phyloP scores from a whole-genome alignment of 345 rosid genomes.

The Excoecaria agallocha region DNA sequence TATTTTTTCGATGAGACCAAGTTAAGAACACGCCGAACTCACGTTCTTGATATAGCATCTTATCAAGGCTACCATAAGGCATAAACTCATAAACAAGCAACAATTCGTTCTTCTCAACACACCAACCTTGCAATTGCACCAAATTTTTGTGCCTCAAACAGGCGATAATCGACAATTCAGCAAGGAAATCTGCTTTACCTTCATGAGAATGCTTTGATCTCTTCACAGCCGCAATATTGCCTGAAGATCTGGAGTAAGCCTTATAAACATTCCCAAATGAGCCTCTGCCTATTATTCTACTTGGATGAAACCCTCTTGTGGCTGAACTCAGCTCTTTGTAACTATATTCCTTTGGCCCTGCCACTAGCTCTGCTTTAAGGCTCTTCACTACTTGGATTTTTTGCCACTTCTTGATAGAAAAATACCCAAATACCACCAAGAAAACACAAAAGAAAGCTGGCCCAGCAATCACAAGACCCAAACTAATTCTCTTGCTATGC shows the following conservation, averaged over 20 bases:
- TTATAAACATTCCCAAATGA: conserved; percentile 88
- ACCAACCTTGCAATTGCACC: too few species aligned
- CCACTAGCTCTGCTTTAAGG: conserved; percentile 60
- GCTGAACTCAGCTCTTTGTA: conserved; percentile 74
- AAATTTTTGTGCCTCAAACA: conserved; percentile 33
- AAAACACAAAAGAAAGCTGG: conserved; percentile 68
- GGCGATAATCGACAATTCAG: too few species aligned
- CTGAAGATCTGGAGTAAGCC: conserved; percentile 57
- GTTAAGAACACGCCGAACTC: too few species aligned
- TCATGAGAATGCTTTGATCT: conserved; percentile 62
- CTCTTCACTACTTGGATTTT: conserved; percentile 44
- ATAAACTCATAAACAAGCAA: too few species aligned
- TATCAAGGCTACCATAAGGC: too few species aligned
- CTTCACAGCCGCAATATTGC: conserved; percentile 71
- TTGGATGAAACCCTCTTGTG: conserved; percentile 78
- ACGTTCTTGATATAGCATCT: too few species aligned
- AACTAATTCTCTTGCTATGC: conserved; percentile 48
- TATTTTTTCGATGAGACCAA: too few species aligned
- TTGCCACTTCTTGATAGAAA: conserved; percentile 62
- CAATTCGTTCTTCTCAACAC: too few species aligned
- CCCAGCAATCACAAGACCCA: conserved; percentile 73
- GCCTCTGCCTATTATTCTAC: conserved; percentile 77
- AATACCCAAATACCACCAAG: conserved; percentile 58
- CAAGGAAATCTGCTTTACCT: too few species aligned
- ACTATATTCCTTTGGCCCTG: conserved; percentile 68